Base-by-base conservation (phyloP, 768 basidiomycete genomes). In the Boletus edulis region DNA sequence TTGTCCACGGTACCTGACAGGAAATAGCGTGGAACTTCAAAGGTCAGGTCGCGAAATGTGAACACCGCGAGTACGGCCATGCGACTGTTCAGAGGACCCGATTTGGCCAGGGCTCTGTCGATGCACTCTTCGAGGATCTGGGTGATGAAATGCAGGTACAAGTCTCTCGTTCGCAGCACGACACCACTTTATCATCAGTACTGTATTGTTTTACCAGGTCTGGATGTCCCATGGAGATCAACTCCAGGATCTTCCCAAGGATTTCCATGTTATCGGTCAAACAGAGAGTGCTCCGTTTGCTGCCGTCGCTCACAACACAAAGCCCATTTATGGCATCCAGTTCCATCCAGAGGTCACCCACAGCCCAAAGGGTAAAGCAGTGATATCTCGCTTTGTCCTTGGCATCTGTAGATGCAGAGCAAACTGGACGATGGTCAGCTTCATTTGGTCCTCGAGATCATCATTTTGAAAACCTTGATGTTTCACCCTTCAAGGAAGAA, bases 201-300 rank as follows among this genome's bases (percentile, higher is more conserved):
- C 24, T 35, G 10, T 11, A 5, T 5, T 9, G n/a, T 14, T 29
- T 34, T n/a, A 46, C 29, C 58, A 98, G 96, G 96, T 98, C 47
- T 98, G 97, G 97, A 98, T 98, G 97, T 98, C 96, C 17, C 97
- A 99, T 68, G 94, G 95, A 12, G 97, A 98, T 73, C 93, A 96
- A 60, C 81, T 98, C 34, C 88, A 85, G 27, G 82, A 79, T 46
- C 81, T 89, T 3, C 97, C 96, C 15, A 73, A 85, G 0, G 77
- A 87, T 63, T 99, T 97, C 74, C 86, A 91, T 65, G 82, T 89
- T 61, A 91, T 98, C 61, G 96, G 94, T 8, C 80, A 81, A 45
- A 99, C 97, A 0, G 73, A 80, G 17, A 87, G 87, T 1, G 94
- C 96, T 0, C 96, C 96, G 0, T 98, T 79, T 67, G 95, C 95